A percentile compares a stretch with the other conserved stretches of the same genome.
Conservation (phyloP, 345 rosid genomes). For the Aquilaria yunnanensis region DNA sequence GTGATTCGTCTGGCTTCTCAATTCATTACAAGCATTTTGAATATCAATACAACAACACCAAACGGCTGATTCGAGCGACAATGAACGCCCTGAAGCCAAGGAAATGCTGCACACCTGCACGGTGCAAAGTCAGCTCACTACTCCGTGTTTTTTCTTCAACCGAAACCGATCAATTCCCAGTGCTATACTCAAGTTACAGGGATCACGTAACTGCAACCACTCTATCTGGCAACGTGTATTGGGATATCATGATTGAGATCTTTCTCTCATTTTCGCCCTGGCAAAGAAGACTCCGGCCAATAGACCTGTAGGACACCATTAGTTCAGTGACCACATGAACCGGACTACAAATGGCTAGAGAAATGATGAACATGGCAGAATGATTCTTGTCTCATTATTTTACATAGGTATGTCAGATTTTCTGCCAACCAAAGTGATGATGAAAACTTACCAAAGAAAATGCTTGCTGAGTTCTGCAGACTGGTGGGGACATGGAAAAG, state of each 20-base stretch:
- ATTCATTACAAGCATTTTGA: no score
- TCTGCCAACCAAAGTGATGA: not conserved
- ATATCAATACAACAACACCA: conserved; percentile 1
- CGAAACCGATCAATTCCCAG: no score
- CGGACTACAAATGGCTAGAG: not conserved
- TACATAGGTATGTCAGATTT: no score
- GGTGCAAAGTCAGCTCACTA: no score
- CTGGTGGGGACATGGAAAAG: conserved; percentile 91
- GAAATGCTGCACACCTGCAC: no score
- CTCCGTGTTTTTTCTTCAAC: no score
- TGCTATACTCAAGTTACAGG: no score
- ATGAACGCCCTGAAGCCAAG: no score
- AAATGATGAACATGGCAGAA: not conserved
- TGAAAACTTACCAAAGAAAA: conserved; percentile 66
- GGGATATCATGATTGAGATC: conserved; percentile 27
- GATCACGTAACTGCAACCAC: no score
- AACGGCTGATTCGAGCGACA: not conserved
- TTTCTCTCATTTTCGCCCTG: conserved; percentile 79
- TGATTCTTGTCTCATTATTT: no score
- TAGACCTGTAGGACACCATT: conserved; percentile 45
- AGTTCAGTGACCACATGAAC: conserved; percentile 5
- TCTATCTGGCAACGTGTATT: no score
- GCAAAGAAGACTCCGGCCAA: conserved; percentile 90
- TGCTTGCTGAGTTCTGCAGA: conserved; percentile 88
- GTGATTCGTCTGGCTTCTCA: no score